Evolutionary conservation across 2,329 filamentous ascomycete genomes (phyloP).

Genomic region (Verticillium alfalfae): DNA sequence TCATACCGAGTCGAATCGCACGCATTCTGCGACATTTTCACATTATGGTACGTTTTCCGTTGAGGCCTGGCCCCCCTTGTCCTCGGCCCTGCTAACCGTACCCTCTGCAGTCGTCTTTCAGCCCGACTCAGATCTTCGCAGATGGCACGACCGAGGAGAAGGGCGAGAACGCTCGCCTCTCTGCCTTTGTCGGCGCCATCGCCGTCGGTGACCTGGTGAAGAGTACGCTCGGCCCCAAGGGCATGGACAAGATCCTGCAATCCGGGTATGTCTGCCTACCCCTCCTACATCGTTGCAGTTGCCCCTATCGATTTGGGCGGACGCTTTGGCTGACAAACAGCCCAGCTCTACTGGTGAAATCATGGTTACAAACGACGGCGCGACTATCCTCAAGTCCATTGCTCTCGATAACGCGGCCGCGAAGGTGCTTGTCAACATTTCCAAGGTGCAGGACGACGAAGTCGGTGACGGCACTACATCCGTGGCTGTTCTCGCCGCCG

Average conservation of each 20-base stretch:
- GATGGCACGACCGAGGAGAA: constrained; percentile 97
- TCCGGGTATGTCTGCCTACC: constrained; percentile 64
- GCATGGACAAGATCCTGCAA: constrained; percentile 98
- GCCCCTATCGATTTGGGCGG: constrained; percentile 2
- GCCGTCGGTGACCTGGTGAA: constrained; percentile 97
- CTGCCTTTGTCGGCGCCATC: constrained; percentile 97
- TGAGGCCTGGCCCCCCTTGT: neutral
- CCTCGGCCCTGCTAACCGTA: neutral
- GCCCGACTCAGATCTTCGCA: constrained; percentile 96
- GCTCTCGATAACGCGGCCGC: constrained; percentile 97
- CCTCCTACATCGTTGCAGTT: neutral
- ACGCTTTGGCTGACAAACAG: neutral
- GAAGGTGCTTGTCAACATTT: constrained; percentile 98
- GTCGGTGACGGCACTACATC: constrained; percentile 97
- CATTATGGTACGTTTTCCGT: neutral
- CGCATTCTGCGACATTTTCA: neutral
- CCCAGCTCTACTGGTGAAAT: constrained; percentile 87
- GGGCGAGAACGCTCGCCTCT: constrained; percentile 96
- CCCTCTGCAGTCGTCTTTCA: constrained; percentile 51
- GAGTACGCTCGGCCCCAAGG: constrained; percentile 93
- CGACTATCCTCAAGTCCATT: constrained; percentile 96
- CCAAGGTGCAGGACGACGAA: constrained; percentile 98
- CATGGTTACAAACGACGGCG: constrained; percentile 98
- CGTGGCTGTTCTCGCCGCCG: constrained; percentile 93
- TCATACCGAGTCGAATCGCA: neutral